Percentiles rank a stretch among this genome's conserved stretches.
Evolutionary conservation across 2,329 filamentous ascomycete genomes (phyloP).

Genomic region (Trichoderma sp.): DNA sequence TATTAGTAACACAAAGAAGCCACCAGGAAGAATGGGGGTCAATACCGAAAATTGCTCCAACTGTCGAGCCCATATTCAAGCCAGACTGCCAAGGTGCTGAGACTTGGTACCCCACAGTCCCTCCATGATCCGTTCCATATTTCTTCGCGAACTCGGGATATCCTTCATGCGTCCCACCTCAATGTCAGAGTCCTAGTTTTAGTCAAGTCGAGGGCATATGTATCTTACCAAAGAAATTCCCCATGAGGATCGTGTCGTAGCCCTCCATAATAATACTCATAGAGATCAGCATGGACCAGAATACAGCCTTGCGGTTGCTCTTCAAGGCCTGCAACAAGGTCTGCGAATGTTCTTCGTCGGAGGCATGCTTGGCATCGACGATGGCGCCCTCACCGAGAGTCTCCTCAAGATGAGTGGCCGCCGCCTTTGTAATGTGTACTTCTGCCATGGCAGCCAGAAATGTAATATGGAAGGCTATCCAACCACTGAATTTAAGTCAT

Average conservation of each 20-base stretch:
- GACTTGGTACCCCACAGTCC: conserved; percentile 34
- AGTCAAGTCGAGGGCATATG: not conserved
- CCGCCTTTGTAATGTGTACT: conserved; percentile 3
- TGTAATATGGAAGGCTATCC: not conserved
- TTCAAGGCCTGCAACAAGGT: conserved; percentile 23
- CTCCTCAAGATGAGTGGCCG: conserved; percentile 7
- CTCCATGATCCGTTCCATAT: conserved; percentile 15
- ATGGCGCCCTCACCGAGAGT: conserved; percentile 11
- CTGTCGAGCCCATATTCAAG: conserved; percentile 42
- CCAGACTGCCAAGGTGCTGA: conserved; percentile 50
- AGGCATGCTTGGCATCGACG: conserved; percentile 14
- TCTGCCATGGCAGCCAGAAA: not conserved
- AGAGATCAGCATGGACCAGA: conserved; percentile 38
- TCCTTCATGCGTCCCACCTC: not conserved
- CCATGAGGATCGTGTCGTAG: conserved; percentile 36
- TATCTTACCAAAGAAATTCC: conserved; percentile 36
- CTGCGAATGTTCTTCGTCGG: conserved; percentile 13
- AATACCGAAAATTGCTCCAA: conserved; percentile 47
- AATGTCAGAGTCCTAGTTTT: not conserved
- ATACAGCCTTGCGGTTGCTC: conserved; percentile 35
- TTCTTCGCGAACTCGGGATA: conserved; percentile 27
- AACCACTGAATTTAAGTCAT: not conserved
- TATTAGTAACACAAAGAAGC: not conserved
- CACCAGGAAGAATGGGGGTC: conserved; percentile 15
- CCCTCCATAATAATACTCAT: conserved; percentile 44